Conservation (phyloP, 257 asterid species). For the Leptodermis oblonga region DNA sequence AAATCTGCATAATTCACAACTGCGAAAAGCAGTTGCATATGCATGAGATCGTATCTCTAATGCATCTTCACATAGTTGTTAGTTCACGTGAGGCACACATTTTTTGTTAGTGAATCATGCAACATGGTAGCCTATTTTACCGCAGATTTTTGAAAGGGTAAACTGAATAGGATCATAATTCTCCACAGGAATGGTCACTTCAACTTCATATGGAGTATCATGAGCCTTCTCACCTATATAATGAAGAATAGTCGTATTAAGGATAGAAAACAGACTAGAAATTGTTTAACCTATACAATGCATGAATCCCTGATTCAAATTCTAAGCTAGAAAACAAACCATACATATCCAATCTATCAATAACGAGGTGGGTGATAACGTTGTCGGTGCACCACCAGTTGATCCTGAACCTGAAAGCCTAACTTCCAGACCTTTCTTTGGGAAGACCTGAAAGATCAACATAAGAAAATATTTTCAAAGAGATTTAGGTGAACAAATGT, state of each 20-base stretch:
- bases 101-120: background rate
- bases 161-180: conserved; percentile 72
- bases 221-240: conserved; percentile 63
- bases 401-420: conserved; percentile 76
- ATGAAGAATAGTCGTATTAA: conserved; percentile 18
- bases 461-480: background rate
- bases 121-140: conserved; percentile 33
- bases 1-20: background rate
- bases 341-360: conserved; percentile 78
- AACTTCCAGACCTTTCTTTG: conserved; percentile 69
- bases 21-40: background rate
- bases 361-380: conserved; percentile 73
- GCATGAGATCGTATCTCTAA: background rate
- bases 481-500: background rate
- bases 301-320: background rate
- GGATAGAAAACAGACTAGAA: conserved; percentile 17
- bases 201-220: conserved; percentile 68
- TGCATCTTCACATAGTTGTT: background rate
- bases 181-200: conserved; percentile 74
- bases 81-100: background rate
- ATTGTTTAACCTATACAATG: conserved; percentile 1
- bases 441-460: conserved; percentile 48
- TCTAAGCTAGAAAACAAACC: background rate
- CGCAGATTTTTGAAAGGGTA: conserved; percentile 72
- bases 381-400: conserved; percentile 75